Base-by-base conservation (phyloP, 2,329 filamentous ascomycete genomes). In the Verticillium isaacii region DNA sequence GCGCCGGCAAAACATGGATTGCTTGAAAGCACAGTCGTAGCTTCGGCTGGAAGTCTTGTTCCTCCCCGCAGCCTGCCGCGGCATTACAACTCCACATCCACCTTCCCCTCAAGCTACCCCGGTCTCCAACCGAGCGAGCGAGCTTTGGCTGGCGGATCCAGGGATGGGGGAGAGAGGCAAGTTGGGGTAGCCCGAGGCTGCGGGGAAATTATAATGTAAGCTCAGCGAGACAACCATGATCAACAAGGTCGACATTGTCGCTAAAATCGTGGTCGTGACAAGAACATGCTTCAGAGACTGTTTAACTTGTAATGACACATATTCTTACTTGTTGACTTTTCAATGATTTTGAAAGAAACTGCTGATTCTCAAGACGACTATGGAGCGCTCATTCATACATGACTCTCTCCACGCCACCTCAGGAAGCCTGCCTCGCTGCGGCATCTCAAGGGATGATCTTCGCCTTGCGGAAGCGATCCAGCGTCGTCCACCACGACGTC, bases 391-490 rank as follows among this genome's bases (percentile, higher is more conserved):
- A 29, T 36, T 36, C 34, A 36, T 14, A 7, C 34, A 36, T 14
- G 29, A 29, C 29, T 6, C 5, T 5, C 29, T 29, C 29, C 5
- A 29, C 6, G 29, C 29, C 29, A 29, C 29, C 29, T 6, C 29
- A 29, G 29, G 29, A 29, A 29, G 29, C 34, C 9, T 11, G 14
- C 14, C 34, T 36, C 4, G 5, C n/a, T 11, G 64, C 32, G 55
- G 56, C 8, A n/a, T 14, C 45, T 58, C 61, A 73, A 2, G 70
- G 71, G 58, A 74, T 72, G 37, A 74, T 74, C 64, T 69, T 72
- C 34, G 71, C 71, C 62, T 66, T 65, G 59, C 66, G 66, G 63
- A 73, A 73, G 17, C 72, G 67, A 66, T 74, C 71, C 67, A 74
- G 70, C 8, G 70, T 70, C 15, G 68, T 70, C 64, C 68, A 74